Evolutionary conservation across 75 land plant genomes (phyloP).

Genomic region (Chamaecyparis obtusa): DNA sequence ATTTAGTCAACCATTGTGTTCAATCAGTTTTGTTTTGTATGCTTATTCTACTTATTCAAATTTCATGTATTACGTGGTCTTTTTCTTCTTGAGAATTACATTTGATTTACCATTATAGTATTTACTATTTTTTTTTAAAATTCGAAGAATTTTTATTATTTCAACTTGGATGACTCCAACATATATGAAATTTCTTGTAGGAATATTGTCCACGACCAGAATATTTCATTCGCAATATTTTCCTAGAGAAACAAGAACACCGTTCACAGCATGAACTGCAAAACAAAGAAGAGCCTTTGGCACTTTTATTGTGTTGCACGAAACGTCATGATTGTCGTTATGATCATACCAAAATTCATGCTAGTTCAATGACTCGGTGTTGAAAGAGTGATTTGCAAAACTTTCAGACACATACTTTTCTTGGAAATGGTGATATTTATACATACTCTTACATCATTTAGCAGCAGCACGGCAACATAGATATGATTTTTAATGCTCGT

Average conservation of each 20-base stretch:
- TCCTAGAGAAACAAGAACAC: neutral
- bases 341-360: neutral
- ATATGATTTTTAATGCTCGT: neutral
- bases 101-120: neutral
- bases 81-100: neutral
- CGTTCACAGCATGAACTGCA: constrained; percentile 7
- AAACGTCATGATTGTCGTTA: neutral
- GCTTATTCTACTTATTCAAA: neutral
- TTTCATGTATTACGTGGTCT: neutral
- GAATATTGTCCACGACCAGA: neutral
- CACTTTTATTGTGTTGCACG: constrained; percentile 2
- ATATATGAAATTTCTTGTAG: neutral
- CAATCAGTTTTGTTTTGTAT: neutral
- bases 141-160: too few species aligned
- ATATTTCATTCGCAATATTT: neutral
- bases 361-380: constrained; percentile 3
- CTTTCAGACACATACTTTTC: neutral
- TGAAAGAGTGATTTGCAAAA: neutral
- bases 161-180: neutral
- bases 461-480: neutral
- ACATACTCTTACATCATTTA: constrained; percentile 1
- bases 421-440: neutral
- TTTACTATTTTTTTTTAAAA: too few species aligned
- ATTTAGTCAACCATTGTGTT: neutral
- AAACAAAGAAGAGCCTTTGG: constrained; percentile 1